Base-by-base conservation (phyloP, 2,329 filamentous ascomycete species). In the Daldinia sp. region DNA sequence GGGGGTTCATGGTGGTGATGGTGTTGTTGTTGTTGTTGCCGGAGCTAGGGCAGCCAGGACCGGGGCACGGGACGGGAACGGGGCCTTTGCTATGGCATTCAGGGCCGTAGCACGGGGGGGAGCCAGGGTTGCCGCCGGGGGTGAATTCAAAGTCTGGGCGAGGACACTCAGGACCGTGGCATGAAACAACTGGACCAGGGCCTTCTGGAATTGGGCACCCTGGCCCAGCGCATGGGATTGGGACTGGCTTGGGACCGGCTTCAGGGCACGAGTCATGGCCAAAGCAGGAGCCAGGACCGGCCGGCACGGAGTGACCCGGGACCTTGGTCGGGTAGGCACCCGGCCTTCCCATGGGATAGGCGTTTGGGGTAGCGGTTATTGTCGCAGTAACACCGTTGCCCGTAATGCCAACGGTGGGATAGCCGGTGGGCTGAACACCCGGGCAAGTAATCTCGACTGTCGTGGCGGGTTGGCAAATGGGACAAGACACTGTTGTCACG, bases 361-460 rank as follows among this genome's bases (percentile, higher is more conserved):
- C 39, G n/a, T 52, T 39, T 9, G 70, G 70, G 9, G 58, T 61
- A 5, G 63, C 63, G 13, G 62, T 58, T 17, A 70, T 62, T 23
- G 73, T 71, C 49, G 74, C 74, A 4, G 75, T 77, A 35, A 79
- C 73, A 8, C 77, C 77, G 64, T 79, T 76, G 57, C 75, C 76
- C 10, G 69, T 62, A 66, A 79, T 70, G 34, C 66, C 62, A 52
- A 74, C 72, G 4, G 68, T 68, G 15, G 66, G 70, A 30, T 49
- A 52, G 29, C 68, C 73, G 25, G 70, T 74, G 39, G 73, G 73
- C 41, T 75, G 70, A 23, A 70, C 71, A 45, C 73, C 72, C 45
- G 77, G 77, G 67, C 74, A 78, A 32, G 77, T 79, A 71, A 80
- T 78, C 29, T 68, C 69, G 56, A 75, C 69, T 29, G 77, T 72